Base-by-base conservation (phyloP, 1,139 yeast genomes). In the Taiozyma sp. region DNA sequence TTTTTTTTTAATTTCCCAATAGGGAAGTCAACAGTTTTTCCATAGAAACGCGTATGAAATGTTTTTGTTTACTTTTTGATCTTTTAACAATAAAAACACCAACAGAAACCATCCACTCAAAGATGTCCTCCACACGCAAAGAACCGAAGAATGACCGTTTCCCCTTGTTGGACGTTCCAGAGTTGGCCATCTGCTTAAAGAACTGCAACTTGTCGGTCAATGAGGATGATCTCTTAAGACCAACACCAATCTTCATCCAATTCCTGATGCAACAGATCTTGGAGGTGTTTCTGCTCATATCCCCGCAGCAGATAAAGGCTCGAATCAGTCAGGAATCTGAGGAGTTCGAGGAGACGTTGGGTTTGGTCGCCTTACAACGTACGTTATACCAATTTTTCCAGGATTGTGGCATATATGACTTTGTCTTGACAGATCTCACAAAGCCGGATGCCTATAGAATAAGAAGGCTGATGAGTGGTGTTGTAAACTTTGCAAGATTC, bases 401-500 rank as follows among this genome's bases (percentile, higher is more conserved):
- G 48, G 83, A 79, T 51, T 84, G 93, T 63, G 97, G 97, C 0
- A 79, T 89, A 4, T 74, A 79, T 51, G 96, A 90, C 65, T 86
- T 89, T 61, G 77, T 83, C 44, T 72, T 89, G 49, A 74, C 79
- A 70, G 97, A 90, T 67, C 71, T 79, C 42, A 70, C 75, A 47
- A 80, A 75, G 55, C 97, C 97, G 0, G 96, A 89, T 26, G 75
- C 88, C 0, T 68, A 67, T 46, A 71, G 95, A 51, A 74, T 81
- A 3, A 71, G 82, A 56, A 72, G 95, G 46, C 75, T 88, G 21
- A 67, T 90, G 32, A 88, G 96, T 64, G 95, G 95, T 1, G 83
- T 90, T 47, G 86, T 89, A 19, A 89, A 90, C 63, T 90, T 80
- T 71, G 95, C 95, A 2, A 71, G 95, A 52, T 89, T 87, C 61